phyloP scores from a whole-genome alignment of 495 filamentous ascomycete genomes.

The Symbiotaphrina buchneri region DNA sequence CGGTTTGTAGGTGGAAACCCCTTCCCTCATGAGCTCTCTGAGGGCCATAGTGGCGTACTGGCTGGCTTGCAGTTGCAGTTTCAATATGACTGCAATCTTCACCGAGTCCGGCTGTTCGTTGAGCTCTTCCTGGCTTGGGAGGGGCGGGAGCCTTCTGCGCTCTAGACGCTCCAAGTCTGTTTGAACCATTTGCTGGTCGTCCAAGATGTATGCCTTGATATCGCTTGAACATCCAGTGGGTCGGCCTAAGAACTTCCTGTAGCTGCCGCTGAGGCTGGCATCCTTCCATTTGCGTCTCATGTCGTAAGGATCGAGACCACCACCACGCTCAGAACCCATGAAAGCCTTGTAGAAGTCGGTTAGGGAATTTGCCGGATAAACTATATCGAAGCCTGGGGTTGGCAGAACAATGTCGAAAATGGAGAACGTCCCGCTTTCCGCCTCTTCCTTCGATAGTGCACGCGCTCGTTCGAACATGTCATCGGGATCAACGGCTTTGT shows the following conservation, averaged over 20 bases:
- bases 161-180: slow-evolving; percentile 51
- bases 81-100: slow-evolving; percentile 67
- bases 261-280: slow-evolving; percentile 68
- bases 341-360: slow-evolving; percentile 59
- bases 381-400: slow-evolving; percentile 73
- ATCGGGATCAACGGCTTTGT: slow-evolving; percentile 23
- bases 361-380: slow-evolving; percentile 70
- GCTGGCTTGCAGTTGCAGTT: slow-evolving; percentile 62
- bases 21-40: slow-evolving; percentile 55
- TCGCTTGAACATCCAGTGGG: slow-evolving; percentile 26
- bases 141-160: neutral
- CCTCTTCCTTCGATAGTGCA: slow-evolving; percentile 50
- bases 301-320: slow-evolving; percentile 54
- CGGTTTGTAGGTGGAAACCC: slow-evolving; percentile 37
- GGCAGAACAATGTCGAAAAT: slow-evolving; percentile 89
- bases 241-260: slow-evolving; percentile 62
- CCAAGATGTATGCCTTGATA: slow-evolving; percentile 40
- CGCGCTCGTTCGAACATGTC: slow-evolving; percentile 54
- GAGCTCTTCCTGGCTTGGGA: no score
- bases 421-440: slow-evolving; percentile 49
- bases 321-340: slow-evolving; percentile 59
- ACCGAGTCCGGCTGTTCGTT: slow-evolving; percentile 6
- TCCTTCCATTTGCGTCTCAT: slow-evolving; percentile 79
- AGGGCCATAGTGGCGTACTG: slow-evolving; percentile 92
- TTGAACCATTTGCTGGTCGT: slow-evolving; percentile 62